phyloP scores from a whole-genome alignment of 2,329 filamentous ascomycete genomes.

The Exophiala spinifera region DNA sequence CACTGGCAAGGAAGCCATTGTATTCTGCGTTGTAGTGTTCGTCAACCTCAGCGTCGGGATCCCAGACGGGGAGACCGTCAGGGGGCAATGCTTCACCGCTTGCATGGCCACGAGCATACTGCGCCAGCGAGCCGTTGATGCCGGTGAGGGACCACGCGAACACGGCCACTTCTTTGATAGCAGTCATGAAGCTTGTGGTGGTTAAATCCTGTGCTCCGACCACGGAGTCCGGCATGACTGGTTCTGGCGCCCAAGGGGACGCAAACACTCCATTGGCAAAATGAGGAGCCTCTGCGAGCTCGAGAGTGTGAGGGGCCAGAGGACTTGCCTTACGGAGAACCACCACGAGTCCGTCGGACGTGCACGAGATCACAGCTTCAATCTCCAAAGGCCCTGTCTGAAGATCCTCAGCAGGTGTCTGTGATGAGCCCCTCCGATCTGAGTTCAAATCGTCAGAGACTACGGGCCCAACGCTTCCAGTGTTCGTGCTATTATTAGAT shows the following conservation, averaged over 20 bases:
- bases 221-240: constrained; percentile 48
- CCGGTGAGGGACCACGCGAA: constrained; percentile 80
- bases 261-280: constrained; percentile 68
- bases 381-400: constrained; percentile 58
- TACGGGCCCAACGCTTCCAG: constrained; percentile 37
- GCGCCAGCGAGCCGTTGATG: constrained; percentile 71
- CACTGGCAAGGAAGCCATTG: constrained; percentile 29
- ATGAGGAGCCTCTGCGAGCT: constrained; percentile 41
- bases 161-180: constrained; percentile 80
- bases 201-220: constrained; percentile 37
- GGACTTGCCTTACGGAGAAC: constrained; percentile 72
- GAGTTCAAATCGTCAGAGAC: constrained; percentile 43
- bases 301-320: constrained; percentile 59
- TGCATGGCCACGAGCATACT: constrained; percentile 61
- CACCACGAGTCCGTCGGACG: constrained; percentile 81
- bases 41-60: constrained; percentile 36
- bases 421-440: constrained; percentile 25
- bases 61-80: constrained; percentile 61
- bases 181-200: constrained; percentile 64
- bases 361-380: constrained; percentile 87
- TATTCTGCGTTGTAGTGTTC: constrained; percentile 16
- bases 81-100: constrained; percentile 61
- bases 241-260: constrained; percentile 72
- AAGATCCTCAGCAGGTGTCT: constrained; percentile 13
- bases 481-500: constrained; percentile 47